These are phyloP conservation scores for Pyrus hybrid DNA, from an alignment of 331 rosid genomes.

Conservation along the genomic window DNA sequence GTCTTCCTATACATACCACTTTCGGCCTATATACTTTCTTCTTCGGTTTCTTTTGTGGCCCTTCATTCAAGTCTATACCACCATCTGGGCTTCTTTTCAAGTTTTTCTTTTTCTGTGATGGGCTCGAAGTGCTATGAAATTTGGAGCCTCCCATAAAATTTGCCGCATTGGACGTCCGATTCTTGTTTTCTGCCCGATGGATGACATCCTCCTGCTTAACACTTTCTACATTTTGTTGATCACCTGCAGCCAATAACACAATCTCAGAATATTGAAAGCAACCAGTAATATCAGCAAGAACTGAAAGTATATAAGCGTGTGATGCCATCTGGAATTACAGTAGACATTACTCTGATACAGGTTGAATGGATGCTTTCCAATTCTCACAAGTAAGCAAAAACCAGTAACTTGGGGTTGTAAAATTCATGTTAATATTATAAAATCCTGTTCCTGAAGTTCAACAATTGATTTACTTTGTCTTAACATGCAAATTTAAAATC, in stretches of 20 bases:
- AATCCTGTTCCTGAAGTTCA: neutral
- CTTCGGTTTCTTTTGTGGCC: conserved; percentile 48
- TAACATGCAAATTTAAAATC: neutral
- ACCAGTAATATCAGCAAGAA: neutral
- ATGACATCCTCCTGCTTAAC: neutral
- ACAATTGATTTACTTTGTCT: neutral
- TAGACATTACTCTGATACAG: neutral
- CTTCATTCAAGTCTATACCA: conserved; percentile 38
- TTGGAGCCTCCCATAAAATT: neutral
- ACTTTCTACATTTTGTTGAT: neutral
- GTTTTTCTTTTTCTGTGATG: neutral
- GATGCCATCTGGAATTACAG: neutral
- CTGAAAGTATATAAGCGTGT: neutral
- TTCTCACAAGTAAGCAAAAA: neutral
- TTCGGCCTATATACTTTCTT: conserved; percentile 69
- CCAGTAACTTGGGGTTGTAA: neutral
- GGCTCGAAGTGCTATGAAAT: neutral
- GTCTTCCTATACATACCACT: conserved; percentile 49
- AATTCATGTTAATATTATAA: neutral
- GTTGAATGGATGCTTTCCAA: neutral
- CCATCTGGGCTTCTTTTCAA: neutral
- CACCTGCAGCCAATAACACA: conserved; percentile 4
- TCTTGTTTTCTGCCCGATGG: neutral
- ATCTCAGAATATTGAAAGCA: neutral
- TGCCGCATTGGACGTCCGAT: neutral